These are phyloP conservation scores for Cylindrodendrum hubeiense DNA, from an alignment of 2,329 filamentous ascomycete species.

Conservation along the genomic window DNA sequence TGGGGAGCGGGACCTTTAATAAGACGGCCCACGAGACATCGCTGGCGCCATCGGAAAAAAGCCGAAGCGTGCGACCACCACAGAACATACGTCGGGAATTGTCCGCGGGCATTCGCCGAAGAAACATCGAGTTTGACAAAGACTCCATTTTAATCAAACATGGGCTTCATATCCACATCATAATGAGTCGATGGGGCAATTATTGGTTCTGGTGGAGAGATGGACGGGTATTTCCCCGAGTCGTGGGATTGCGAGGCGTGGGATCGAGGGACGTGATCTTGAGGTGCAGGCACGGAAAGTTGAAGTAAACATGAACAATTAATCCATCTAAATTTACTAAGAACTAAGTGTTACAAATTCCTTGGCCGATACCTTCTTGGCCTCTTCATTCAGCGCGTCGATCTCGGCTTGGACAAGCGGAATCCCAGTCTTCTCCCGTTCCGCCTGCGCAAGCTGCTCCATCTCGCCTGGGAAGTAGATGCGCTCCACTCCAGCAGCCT, in stretches of 20 bases:
- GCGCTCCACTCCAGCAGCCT: conserved; percentile 66
- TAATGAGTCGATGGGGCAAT: background rate
- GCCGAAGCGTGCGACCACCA: background rate
- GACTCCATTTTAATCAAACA: background rate
- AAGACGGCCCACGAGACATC: background rate
- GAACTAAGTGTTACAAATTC: conserved; percentile 24
- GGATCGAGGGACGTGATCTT: background rate
- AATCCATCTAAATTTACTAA: background rate
- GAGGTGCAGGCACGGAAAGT: background rate
- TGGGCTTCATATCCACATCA: background rate
- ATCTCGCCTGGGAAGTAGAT: conserved; percentile 74
- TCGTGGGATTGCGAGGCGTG: background rate
- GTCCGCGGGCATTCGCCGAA: background rate
- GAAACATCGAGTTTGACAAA: background rate
- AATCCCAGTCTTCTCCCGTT: conserved; percentile 67
- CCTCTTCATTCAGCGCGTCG: conserved; percentile 67
- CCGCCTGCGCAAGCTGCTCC: conserved; percentile 66
- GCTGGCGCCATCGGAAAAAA: conserved; percentile 11
- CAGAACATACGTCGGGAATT: background rate
- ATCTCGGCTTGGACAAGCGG: conserved; percentile 69
- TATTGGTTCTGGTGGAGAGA: background rate
- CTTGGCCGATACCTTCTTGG: conserved; percentile 55
- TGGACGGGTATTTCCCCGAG: background rate
- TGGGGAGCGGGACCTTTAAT: conserved; percentile 6
- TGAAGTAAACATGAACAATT: background rate